Evolutionary conservation across 768 basidiomycete genomes (phyloP), one percentile per base, ranked within the genome.

Genomic region (Clavulina sp.): DNA sequence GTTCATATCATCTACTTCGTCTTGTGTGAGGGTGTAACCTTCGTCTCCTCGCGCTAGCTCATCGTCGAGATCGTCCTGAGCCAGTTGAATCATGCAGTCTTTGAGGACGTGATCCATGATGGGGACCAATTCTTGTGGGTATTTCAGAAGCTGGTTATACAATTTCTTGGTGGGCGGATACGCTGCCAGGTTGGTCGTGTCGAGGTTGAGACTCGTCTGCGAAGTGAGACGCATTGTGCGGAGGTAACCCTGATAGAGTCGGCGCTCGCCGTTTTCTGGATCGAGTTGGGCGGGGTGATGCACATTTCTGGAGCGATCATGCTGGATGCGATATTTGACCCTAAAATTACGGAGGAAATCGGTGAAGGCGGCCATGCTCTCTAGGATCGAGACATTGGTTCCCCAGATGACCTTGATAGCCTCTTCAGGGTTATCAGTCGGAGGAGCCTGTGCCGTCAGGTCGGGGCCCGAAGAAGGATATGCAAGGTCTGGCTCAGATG

Each of bases 91-190:
- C 84, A 96, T 85, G 48, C 84, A 68, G 61, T 96, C 93, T 66
- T 92, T 91, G 58, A 97, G 68, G 0, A 89, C 81, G 60, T 93
- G 87, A 70, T 99, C 95, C 84, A 96, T 91, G 23, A 86, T 87
- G 1, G 95, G 93, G 46, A 99, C 74, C 44, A 96, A 81, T 70
- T 99, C 95, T 64, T 97, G 92, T 0, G 95, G 95, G 65, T 95
- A 97, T 60, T 88, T 91, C 55, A 79, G 65, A 3, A 99, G 74
- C 61, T 95, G 89, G 19, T 69, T 69, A 61, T 87, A 77, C 16
- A 99, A 70, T 64, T 89, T 95, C 61, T 76, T 80, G 53, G 77
- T 77, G 7, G 81, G 77, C 0, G 88, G 85, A 64, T 85, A 99
- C 2, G 92, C 79, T 31, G 81, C 71, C 13, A 99, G 67, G 63